Evolutionary conservation across 1,284 basidiomycete genomes (phyloP).

Genomic region (Tylopilus sp.): DNA sequence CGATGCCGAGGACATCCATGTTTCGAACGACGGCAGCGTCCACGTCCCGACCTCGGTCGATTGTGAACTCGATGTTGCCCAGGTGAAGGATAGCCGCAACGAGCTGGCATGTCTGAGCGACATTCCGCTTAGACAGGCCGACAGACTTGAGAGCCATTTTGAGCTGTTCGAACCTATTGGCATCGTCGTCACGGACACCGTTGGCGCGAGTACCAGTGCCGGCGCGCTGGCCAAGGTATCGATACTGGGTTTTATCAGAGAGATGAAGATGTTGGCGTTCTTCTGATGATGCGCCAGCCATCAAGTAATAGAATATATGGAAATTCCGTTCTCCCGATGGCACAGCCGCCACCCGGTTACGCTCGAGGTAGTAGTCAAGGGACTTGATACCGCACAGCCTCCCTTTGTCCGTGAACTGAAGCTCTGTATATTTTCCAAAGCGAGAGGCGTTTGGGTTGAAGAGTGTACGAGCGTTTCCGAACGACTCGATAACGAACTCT

Average conservation of each 20-base stretch:
- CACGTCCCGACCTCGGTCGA: conserved; percentile 77
- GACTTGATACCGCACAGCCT: conserved; percentile 89
- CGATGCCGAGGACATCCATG: conserved; percentile 71
- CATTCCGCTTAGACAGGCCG: conserved; percentile 88
- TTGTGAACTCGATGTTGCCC: conserved; percentile 92
- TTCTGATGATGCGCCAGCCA: conserved; percentile 84
- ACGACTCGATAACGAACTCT: conserved; percentile 92
- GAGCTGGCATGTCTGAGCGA: conserved; percentile 93
- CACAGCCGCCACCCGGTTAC: conserved; percentile 76
- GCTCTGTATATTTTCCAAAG: conserved; percentile 90
- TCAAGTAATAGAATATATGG: conserved; percentile 95
- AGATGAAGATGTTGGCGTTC: conserved; percentile 87
- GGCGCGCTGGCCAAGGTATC: conserved; percentile 75
- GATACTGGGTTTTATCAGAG: conserved; percentile 72
- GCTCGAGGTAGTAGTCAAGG: conserved; percentile 95
- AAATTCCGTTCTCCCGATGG: conserved; percentile 91
- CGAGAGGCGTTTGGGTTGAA: conserved; percentile 91
- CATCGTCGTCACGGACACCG: conserved; percentile 65
- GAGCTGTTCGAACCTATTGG: conserved; percentile 83
- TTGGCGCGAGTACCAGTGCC: conserved; percentile 39
- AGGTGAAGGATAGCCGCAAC: conserved; percentile 94
- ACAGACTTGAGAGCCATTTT: conserved; percentile 92
- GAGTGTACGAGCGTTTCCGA: conserved; percentile 86
- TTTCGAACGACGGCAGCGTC: conserved; percentile 88
- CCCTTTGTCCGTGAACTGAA: conserved; percentile 91